Evolutionary conservation across 2,329 filamentous ascomycete genomes (phyloP).

Genomic region (Trichoderma atroviride): DNA sequence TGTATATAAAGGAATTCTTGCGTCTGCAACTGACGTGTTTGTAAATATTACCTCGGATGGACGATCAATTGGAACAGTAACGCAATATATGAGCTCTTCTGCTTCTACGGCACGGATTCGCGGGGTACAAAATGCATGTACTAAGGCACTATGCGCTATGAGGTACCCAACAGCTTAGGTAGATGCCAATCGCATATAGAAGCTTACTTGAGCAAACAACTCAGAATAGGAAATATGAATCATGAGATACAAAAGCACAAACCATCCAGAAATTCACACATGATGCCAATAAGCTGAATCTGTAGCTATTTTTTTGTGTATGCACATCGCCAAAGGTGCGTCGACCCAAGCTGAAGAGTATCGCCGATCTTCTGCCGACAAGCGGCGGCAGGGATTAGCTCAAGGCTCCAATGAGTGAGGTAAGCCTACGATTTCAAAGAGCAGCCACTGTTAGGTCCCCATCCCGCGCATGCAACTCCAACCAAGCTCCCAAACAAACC

Average conservation of each 20-base stretch:
- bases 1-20: not conserved
- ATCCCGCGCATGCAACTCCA: conserved; percentile 27
- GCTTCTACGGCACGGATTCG: not conserved
- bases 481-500: not conserved
- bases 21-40: not conserved
- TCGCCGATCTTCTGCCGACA: conserved; percentile 41
- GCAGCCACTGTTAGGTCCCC: conserved; percentile 29
- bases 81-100: not conserved
- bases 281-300: not conserved
- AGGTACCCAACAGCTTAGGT: not conserved
- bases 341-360: not conserved
- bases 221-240: not conserved
- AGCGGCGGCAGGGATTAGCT: conserved; percentile 33
- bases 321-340: not conserved
- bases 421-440: conserved; percentile 40
- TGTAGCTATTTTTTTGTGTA: not conserved
- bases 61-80: not conserved
- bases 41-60: not conserved
- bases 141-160: not conserved
- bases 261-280: not conserved
- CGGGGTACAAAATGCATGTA: not conserved
- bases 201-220: not conserved
- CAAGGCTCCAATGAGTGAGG: conserved; percentile 47
- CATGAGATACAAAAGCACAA: not conserved
- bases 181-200: not conserved